Evolutionary conservation across 495 filamentous ascomycete genomes (phyloP), one percentile per base, ranked within the genome.

Genomic region (Penicillium malachiteum): DNA sequence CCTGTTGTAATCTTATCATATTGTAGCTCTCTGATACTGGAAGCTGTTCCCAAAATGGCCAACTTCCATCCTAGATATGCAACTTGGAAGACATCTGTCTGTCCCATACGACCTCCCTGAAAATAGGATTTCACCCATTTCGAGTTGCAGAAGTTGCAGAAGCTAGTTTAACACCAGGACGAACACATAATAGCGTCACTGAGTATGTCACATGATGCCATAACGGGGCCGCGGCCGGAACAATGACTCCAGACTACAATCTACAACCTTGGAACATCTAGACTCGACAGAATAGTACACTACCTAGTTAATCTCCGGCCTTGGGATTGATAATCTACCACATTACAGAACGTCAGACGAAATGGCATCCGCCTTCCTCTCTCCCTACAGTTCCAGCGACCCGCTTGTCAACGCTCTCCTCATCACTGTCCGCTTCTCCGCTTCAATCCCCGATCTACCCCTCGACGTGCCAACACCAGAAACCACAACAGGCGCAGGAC

Each of bases 361-460:
- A 18, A 66, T 63, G 63, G 52, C 54, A 7, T 58, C 62, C 10
- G 26, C 57, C 33, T 60, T 63, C 17, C 66, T 64, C 59, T 44
- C 59, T 56, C 5, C 57, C 18, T 34, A 58, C 50, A 35, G 32
- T 63, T 30, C 48, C 13, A 47, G 49, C 34, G 58, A 56, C 33
- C 55, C 62, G 34, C 60, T 70, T 60, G 58, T 59, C 17, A 72
- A 78, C 37, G 80, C 80, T 50, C 68, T 92, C 44, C 81, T 85
- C 63, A 79, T 96, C 17, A 92, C 85, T 16, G 85, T 97, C 71
- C 90, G 92, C 69, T 97, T 97, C 82, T 87, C 90, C 45, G 85
- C 87, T 53, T 82, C 89, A 3, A 81, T 93, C 52, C 84, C 91
- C 7, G 93, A 97, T 73, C 83, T 96, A 49, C 82, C 84, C 47